phyloP scores from a whole-genome alignment of 345 rosid genomes.

The Eucalyptus sp. region DNA sequence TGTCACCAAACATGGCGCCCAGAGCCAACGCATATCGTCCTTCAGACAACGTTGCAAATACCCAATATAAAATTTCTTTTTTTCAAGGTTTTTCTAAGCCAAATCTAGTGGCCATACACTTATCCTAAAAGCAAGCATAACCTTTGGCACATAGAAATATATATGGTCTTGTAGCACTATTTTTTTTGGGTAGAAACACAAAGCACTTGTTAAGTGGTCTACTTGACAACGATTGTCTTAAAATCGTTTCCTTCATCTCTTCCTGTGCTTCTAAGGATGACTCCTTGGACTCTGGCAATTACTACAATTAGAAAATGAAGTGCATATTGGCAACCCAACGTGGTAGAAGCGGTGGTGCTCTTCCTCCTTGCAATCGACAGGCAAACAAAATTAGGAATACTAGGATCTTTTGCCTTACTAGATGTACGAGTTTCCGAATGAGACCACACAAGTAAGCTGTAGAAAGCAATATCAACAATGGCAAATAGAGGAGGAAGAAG shows the following conservation, averaged over 20 bases:
- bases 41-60: not conserved
- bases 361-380: rapidly evolving
- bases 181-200: no score
- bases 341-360: not conserved
- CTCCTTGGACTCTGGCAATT: not conserved
- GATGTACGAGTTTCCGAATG: not conserved
- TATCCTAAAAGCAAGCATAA: not conserved
- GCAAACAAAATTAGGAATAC: not conserved
- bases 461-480: not conserved
- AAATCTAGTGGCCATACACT: not conserved
- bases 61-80: not conserved
- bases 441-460: not conserved
- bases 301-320: not conserved
- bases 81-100: not conserved
- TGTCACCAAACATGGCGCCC: not conserved
- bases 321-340: rapidly evolving
- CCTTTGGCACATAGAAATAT: not conserved
- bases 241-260: not conserved
- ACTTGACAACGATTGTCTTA: not conserved
- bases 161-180: not conserved
- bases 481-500: not conserved
- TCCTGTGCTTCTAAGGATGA: not conserved
- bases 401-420: not conserved
- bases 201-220: no score
- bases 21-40: not conserved